Percentiles rank a stretch among this genome's conserved stretches.
Conservation (phyloP, 352 stramenopile species). For the Globisporangium ultimum region DNA sequence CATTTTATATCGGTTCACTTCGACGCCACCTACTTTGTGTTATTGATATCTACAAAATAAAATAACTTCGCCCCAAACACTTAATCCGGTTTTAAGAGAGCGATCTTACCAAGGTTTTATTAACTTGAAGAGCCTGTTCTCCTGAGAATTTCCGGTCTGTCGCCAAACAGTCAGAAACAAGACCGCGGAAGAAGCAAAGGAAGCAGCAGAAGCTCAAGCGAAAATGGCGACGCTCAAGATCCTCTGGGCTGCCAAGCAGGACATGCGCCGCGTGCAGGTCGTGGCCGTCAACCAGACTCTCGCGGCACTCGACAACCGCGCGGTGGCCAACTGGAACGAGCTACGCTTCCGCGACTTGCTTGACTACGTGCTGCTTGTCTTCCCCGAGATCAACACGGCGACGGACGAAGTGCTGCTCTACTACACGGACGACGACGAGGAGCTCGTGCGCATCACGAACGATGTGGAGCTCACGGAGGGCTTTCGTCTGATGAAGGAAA, state of each 20-base stretch:
- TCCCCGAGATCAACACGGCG: slow-evolving; percentile 40
- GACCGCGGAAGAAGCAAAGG: too few relatives aligned
- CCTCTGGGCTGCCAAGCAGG: slow-evolving; percentile 72
- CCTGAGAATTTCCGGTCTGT: background rate
- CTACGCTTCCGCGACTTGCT: slow-evolving; percentile 59
- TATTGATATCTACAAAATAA: background rate
- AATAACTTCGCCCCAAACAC: too few relatives aligned
- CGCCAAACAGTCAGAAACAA: background rate
- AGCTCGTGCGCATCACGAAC: slow-evolving; percentile 82
- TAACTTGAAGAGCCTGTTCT: background rate
- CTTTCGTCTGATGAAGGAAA: slow-evolving; percentile 73
- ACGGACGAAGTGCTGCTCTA: slow-evolving; percentile 56
- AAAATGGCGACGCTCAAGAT: slow-evolving; percentile 85
- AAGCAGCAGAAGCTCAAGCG: too few relatives aligned
- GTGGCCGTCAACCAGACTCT: slow-evolving; percentile 61
- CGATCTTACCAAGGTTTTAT: slow-evolving; percentile 2
- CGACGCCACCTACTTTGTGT: too few relatives aligned
- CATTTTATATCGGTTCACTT: too few relatives aligned
- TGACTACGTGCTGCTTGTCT: slow-evolving; percentile 70
- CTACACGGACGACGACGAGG: slow-evolving; percentile 82
- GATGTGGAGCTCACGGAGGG: slow-evolving; percentile 74
- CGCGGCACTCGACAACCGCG: slow-evolving; percentile 38
- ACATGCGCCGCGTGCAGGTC: slow-evolving; percentile 84
- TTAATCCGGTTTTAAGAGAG: background rate
- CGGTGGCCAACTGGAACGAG: slow-evolving; percentile 18